Percentiles rank a stretch among this genome's conserved stretches.
Conservation (phyloP, 768 basidiomycete genomes). For the Lyophyllum atratum region DNA sequence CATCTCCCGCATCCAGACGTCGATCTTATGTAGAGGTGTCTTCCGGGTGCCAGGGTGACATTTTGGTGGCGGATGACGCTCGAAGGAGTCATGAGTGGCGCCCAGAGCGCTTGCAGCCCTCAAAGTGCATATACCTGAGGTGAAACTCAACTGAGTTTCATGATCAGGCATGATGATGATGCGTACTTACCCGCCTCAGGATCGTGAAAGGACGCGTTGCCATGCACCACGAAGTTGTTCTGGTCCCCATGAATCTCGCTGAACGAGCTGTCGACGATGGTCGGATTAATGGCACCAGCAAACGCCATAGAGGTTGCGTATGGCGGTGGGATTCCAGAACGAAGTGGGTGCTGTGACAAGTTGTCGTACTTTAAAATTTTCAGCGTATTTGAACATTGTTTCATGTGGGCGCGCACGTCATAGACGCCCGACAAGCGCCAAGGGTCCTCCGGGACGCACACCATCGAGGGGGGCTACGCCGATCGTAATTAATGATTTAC, state of each 20-base stretch:
- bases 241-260: not conserved
- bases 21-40: conserved; percentile 16
- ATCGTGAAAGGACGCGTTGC: not conserved
- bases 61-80: conserved; percentile 15
- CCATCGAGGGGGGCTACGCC: no score
- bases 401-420: no score
- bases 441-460: no score
- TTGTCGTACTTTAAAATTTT: no score
- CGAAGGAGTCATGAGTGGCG: conserved; percentile 18
- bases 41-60: conserved; percentile 19
- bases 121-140: not conserved
- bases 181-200: not conserved
- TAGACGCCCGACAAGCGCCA: no score
- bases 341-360: no score
- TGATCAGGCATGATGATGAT: not conserved
- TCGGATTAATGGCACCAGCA: not conserved
- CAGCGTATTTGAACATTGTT: no score
- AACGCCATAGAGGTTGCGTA: not conserved
- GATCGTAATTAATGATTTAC: no score
- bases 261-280: not conserved
- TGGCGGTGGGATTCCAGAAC: no score
- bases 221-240: not conserved
- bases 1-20: not conserved
- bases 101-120: not conserved
- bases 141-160: not conserved